Evolutionary conservation across 1,139 yeast species (phyloP).

Genomic region (Pneumocystis wakefieldiae): DNA sequence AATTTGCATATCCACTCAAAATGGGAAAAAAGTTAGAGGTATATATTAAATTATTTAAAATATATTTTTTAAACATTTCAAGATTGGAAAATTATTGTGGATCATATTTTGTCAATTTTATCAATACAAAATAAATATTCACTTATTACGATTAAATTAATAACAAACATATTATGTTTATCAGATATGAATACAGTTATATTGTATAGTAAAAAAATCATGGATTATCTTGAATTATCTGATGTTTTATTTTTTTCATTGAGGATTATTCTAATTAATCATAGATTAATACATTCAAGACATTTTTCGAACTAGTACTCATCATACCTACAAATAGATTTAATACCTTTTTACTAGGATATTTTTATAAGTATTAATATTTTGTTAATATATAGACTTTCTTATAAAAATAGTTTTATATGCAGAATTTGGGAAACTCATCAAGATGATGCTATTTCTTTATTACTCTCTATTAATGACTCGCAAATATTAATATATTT

Average conservation of each 20-base stretch:
- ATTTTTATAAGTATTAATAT: constrained; percentile 10
- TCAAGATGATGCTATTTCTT: neutral
- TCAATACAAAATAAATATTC: neutral
- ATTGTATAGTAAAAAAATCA: constrained; percentile 14
- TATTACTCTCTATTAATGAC: neutral
- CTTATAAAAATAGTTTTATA: constrained; percentile 1
- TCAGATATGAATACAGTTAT: constrained; percentile 18
- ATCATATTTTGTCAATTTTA: neutral
- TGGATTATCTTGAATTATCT: constrained; percentile 6
- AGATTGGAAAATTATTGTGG: neutral
- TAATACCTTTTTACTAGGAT: constrained; percentile 15
- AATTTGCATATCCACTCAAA: constrained; percentile 9
- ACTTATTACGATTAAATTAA: neutral
- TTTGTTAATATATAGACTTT: neutral
- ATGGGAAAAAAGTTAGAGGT: neutral
- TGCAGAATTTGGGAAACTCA: neutral
- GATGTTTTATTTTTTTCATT: neutral
- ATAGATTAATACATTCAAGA: constrained; percentile 12
- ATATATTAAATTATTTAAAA: neutral
- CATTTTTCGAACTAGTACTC: constrained; percentile 30
- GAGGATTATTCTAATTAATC: neutral
- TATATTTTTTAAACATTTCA: neutral
- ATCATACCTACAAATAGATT: constrained; percentile 20
- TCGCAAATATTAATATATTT: neutral
- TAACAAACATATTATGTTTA: constrained; percentile 13